A percentile compares a stretch with the other conserved stretches of the same genome.
Conservation (phyloP, 345 rosid species). For the Euphorbia peplus region DNA sequence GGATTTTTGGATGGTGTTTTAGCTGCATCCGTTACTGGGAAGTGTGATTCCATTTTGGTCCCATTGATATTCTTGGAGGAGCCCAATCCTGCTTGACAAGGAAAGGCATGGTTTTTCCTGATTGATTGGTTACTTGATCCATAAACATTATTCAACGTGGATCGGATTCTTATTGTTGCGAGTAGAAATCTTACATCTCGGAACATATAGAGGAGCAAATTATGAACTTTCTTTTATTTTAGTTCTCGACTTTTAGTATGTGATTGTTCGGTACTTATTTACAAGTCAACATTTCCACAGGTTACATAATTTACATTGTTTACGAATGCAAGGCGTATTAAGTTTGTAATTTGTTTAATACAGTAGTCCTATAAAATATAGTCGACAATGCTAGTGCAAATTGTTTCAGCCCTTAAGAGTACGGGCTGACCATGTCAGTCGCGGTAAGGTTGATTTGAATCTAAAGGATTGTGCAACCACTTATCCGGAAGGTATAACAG, state of each 20-base stretch:
- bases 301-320: too few relatives aligned
- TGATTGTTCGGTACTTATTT: neutral
- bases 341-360: too few relatives aligned
- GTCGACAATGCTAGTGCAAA: too few relatives aligned
- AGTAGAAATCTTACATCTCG: neutral
- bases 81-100: neutral
- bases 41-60: neutral
- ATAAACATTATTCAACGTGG: neutral
- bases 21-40: neutral
- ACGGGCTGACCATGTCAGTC: too few relatives aligned
- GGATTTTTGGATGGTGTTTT: neutral
- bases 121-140: neutral
- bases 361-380: too few relatives aligned
- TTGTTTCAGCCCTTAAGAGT: too few relatives aligned
- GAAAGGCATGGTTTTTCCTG: neutral
- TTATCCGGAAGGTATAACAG: too few relatives aligned
- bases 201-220: neutral
- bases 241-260: neutral
- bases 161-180: neutral
- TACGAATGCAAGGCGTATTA: too few relatives aligned
- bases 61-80: neutral
- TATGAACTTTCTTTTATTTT: neutral
- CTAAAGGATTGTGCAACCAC: too few relatives aligned
- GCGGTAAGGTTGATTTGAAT: too few relatives aligned
- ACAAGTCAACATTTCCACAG: too few relatives aligned